Percentiles rank a stretch among this genome's conserved stretches.
These are phyloP conservation scores for Croton laevigatus DNA, from an alignment of 441 rosid species.

Conservation along the genomic window DNA sequence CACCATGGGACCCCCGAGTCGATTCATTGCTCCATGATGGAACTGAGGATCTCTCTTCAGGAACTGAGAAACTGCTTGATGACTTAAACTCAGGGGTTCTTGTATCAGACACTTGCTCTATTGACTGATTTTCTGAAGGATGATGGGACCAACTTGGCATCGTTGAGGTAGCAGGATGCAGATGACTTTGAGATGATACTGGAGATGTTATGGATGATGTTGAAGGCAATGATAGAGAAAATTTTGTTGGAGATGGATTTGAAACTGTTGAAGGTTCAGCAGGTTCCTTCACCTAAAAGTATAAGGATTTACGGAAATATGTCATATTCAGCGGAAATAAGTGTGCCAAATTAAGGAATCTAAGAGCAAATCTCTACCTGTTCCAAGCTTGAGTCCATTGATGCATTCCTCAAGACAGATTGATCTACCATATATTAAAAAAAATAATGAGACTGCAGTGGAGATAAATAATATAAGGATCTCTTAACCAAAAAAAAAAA, in stretches of 20 bases:
- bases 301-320: constrained; percentile 18
- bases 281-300: constrained; percentile 50
- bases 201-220: constrained; percentile 61
- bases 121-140: constrained; percentile 38
- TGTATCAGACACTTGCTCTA: constrained; percentile 48
- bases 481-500: not conserved
- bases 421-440: constrained; percentile 48
- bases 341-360: not conserved
- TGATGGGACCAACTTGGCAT: constrained; percentile 39
- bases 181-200: constrained; percentile 46
- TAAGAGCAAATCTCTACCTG: constrained; percentile 47
- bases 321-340: constrained; percentile 17
- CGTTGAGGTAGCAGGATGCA: constrained; percentile 44
- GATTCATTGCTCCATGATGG: constrained; percentile 59
- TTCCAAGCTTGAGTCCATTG: constrained; percentile 56
- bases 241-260: constrained; percentile 47
- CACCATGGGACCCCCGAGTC: constrained; percentile 49
- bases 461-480: not conserved
- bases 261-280: constrained; percentile 43
- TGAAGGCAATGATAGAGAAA: constrained; percentile 60
- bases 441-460: constrained; percentile 20
- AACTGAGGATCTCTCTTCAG: constrained; percentile 49
- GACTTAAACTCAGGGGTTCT: constrained; percentile 45
- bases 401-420: constrained; percentile 56
- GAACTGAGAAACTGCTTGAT: constrained; percentile 41